Evolutionary conservation across 164 flowering plant species (phyloP), one percentile per base, ranked within the genome.

Genomic region (Aristolochia contorta): DNA sequence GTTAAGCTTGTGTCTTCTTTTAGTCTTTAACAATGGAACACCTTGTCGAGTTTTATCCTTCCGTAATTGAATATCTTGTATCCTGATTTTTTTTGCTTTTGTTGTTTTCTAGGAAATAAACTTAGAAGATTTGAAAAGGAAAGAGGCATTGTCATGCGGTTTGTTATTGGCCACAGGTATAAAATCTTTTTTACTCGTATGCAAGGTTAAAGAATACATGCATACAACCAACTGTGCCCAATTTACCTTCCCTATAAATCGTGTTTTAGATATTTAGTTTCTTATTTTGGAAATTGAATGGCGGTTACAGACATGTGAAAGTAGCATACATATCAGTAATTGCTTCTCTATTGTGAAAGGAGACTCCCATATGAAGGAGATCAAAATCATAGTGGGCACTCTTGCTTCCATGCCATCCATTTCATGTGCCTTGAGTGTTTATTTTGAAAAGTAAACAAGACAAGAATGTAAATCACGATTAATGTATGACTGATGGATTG

Each of bases 111-210:
- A 92, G 98, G 93, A 33, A 83, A 84, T 43, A 78, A 76, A 55
- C 63, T 87, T 49, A 75, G 56, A 69, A 82, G 77, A 69, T 69
- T 92, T 73, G 94, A 92, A 74, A 75, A 61, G 50, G 96, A 87
- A 56, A 93, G 86, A 70, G 97, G 96, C 41, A 83, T 90, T 62
- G 73, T 90, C 53, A 75, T 93, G n/a, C 86, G 97, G 10, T 93
- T 90, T 71, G 85, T 90, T 58, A 87, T 93, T 55, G 98, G 98
- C 59, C 97, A 90, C 77, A 87, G 98, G 98, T 88, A 72, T 22
- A 22, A 14, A 10, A 18, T 49, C 9, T 18, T 49, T 27, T 49
- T 18, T 49, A 18, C 19, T 20, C n/a, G 19, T 6, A 18, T 49
- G 53, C 3, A 48, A 48, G 3, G 7, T 32, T 32, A 32, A 3